A percentile compares a stretch with the other conserved stretches of the same genome.
phyloP scores from a whole-genome alignment of 2,329 filamentous ascomycete genomes.

The Neodidymelliopsis sp. region DNA sequence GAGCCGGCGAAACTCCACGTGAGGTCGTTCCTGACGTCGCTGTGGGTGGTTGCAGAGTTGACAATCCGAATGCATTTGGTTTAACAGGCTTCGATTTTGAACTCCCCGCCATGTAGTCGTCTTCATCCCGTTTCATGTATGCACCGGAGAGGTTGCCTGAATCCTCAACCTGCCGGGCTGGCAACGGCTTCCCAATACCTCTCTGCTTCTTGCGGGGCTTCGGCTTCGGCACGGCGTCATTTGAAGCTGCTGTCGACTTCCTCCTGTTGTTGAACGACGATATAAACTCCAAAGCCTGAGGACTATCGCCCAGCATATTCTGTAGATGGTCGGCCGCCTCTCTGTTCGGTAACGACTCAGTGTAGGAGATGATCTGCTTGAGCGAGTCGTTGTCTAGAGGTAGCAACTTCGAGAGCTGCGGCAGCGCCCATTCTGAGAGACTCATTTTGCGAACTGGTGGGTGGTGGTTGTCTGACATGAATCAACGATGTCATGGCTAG shows the following conservation, averaged over 20 bases:
- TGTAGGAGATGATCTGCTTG: conserved; percentile 83
- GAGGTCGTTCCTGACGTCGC: conserved; percentile 38
- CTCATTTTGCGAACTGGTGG: conserved; percentile 39
- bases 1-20: conserved; percentile 52
- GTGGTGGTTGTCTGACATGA: conserved; percentile 17
- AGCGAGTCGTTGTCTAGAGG: conserved; percentile 86
- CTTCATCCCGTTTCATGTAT: conserved; percentile 77
- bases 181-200: conserved; percentile 48
- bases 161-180: conserved; percentile 60
- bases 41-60: conserved; percentile 48
- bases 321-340: conserved; percentile 85
- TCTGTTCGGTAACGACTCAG: conserved; percentile 75
- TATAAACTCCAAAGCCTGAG: conserved; percentile 76
- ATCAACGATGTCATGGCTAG: conserved; percentile 21
- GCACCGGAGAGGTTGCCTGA: conserved; percentile 70
- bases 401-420: conserved; percentile 80
- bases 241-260: conserved; percentile 42
- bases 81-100: conserved; percentile 51
- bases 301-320: conserved; percentile 86
- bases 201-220: conserved; percentile 51
- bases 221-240: conserved; percentile 42
- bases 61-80: conserved; percentile 57
- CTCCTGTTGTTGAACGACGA: conserved; percentile 75
- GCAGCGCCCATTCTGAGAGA: conserved; percentile 64
- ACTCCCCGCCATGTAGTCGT: conserved; percentile 72